Evolutionary conservation across 1,284 basidiomycete genomes (phyloP), one percentile per base, ranked within the genome.

Genomic region (Cryptococcus maquisensis): DNA sequence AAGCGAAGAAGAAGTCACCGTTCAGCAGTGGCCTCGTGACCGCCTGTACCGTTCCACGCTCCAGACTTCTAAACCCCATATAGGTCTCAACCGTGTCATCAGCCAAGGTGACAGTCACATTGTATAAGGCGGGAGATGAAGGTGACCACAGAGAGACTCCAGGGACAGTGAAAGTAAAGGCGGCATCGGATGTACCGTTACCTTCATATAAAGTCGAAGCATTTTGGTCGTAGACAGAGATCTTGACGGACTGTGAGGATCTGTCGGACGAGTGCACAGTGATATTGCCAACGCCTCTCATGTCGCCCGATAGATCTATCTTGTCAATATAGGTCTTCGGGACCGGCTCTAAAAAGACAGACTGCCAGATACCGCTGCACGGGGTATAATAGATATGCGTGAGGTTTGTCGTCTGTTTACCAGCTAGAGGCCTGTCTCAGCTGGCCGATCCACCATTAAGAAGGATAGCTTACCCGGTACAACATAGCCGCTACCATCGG

Each of bases 301-400:
- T 59, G 21, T 58, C 56, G 10, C 53, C 59, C 9, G 52, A 41
- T 4, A 63, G 36, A 45, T 63, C 59, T 32, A 63, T 45, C 18
- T 45, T 12, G 10, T 18, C 41, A 37, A 63, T 54, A 28, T 60
- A 51, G 7, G 38, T 43, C 39, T 44, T 47, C 4, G 61, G 61
- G 2, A 58, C 59, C 18, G 61, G 61, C 49, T 63, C 61, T 35
- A 63, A 53, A 51, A 57, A 63, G 6, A 63, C 61, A 35, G 50
- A 54, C 40, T 61, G 59, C 61, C 61, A 63, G 39, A 63, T 63
- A 32, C 61, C 61, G 15, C 56, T 52, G 26, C 61, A 63, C 5
- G 61, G 59, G 4, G 56, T 63, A 28, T 63, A 63, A 55, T 61
- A 60, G 49, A 63, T 63, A 54, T 63, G 61, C 48, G 47, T 51